Base-by-base conservation (phyloP, 768 basidiomycete genomes). In the Mycena capillaripes region DNA sequence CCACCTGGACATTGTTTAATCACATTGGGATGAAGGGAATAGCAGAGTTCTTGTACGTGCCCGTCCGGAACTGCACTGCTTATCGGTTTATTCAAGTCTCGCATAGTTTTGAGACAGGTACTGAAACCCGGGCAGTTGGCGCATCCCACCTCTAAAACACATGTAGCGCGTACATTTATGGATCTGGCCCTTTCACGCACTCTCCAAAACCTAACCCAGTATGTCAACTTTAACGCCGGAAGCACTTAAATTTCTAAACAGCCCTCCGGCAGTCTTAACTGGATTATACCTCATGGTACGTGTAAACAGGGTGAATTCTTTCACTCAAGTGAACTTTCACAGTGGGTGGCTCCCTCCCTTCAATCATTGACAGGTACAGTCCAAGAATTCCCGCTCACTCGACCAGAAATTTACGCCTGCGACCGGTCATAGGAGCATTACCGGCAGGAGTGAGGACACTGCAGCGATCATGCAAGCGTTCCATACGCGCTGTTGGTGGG, bases 161-260 rank as follows among this genome's bases (percentile, higher is more conserved):
- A 55, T 55, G 44, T 55, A 65, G 63, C 63, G 38, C 63, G 69
- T 14, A 70, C 69, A 55, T 62, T 70, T 30, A 55, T 70, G 14
- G 69, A 70, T 63, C 40, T 70, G 38, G 60, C 56, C 50, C 61
- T 70, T 55, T 70, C 69, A 12, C 1, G 52, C n/a, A 70, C 69
- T 3, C 61, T 70, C 16, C 50, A 27, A 40, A 70, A 56, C 25
- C 46, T 70, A 16, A 70, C 60, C 50, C 30, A 56, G 69, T 70
- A 63, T 62, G 58, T 60, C 38, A 42, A 65, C 36, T 32, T 40
- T 19, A 14, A 44, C 17, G 52, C 52, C 30, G 55, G 16, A 55
- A 42, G 38, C 40, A 29, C 63, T 63, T 4, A 17, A 36, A n/a
- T 2, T 34, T 50, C n/a, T 65, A n/a, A 23, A 46, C 29, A n/a